Base-by-base conservation (phyloP, 108 stramenopile species). In the Nitzschia sp. region DNA sequence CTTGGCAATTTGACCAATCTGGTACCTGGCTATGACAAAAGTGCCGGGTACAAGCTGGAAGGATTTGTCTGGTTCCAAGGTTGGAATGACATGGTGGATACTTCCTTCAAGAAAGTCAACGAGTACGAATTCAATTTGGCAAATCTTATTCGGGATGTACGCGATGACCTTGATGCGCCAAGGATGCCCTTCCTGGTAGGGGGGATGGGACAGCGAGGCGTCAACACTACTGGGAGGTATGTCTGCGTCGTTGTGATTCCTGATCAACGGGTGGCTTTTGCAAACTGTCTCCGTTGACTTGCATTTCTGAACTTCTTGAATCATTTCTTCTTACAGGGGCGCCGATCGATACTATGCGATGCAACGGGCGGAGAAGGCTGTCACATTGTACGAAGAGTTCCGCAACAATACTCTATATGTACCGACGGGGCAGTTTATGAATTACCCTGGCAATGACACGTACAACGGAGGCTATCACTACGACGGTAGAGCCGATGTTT, bases 51-150 rank as follows among this genome's bases (percentile, higher is more conserved):
- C 25, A 28, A 65, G 29, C 17, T 82, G 27, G 49, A 66, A 23
- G 81, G 81, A 46, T 70, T 82, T 59, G 81, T 59, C 21, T 82
- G 76, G 76, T 72, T 73, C 1, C 81, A 82, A 33, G 81, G 76
- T 19, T 82, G 81, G 81, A 82, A 82, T 55, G 81, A 78, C 45
- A 35, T 68, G 45, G 51, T 68, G 29, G 53, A 73, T 27, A n/a
- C 28, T 19, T n/a, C 49, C 21, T 5, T 17, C 21, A 17, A 31
- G 11, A 66, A 45, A 35, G 59, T 56, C 0, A 0, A 17, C 0
- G 81, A 82, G 27, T 82, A 82, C 49, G 72, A 64, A 35, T 55
- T 27, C 49, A 77, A 78, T 42, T 59, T 82, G 33, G 68, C 63
- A 1, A 77, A 75, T 48, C 49, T 77, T n/a, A 82, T 82, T 23